phyloP scores from a whole-genome alignment of 2,329 filamentous ascomycete species.

The Capronia epimyces region DNA sequence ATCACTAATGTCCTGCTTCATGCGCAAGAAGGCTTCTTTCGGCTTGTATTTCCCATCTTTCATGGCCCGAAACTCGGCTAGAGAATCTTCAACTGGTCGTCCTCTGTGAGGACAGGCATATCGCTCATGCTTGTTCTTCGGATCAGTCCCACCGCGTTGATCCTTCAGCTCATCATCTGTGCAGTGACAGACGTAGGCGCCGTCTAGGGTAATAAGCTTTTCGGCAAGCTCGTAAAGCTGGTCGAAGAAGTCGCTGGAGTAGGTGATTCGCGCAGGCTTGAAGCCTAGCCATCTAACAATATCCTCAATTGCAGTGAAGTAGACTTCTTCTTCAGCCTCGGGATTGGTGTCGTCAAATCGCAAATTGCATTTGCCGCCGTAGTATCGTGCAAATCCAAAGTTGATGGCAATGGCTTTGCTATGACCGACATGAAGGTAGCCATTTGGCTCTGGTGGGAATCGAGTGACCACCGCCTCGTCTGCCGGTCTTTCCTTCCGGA shows the following conservation, averaged over 20 bases:
- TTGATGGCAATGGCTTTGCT: conserved; percentile 94
- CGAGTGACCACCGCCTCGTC: conserved; percentile 56
- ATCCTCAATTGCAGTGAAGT: conserved; percentile 83
- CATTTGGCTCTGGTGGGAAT: conserved; percentile 85
- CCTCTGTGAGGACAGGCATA: conserved; percentile 77
- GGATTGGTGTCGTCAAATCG: conserved; percentile 96
- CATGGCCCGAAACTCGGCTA: conserved; percentile 84
- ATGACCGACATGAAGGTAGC: conserved; percentile 88
- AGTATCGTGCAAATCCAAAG: conserved; percentile 84
- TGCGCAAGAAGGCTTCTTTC: conserved; percentile 75
- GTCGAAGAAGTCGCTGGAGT: conserved; percentile 87
- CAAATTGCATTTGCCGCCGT: conserved; percentile 70
- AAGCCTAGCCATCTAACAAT: conserved; percentile 85
- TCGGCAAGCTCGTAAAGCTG: conserved; percentile 83
- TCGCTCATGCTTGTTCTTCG: conserved; percentile 57
- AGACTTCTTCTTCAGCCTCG: conserved; percentile 83
- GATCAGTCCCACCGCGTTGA: conserved; percentile 73
- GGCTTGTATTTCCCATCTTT: conserved; percentile 84
- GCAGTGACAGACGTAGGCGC: conserved; percentile 81
- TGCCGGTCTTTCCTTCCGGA: conserved; percentile 62
- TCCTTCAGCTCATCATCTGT: conserved; percentile 69
- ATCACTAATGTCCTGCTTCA: conserved; percentile 81
- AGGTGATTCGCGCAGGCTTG: conserved; percentile 69
- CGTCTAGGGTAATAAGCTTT: conserved; percentile 66
- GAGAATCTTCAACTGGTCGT: conserved; percentile 67